A percentile compares a stretch with the other conserved stretches of the same genome.
phyloP scores from a whole-genome alignment of 495 filamentous ascomycete genomes.

The Pseudoneurospora amorphoporcata region DNA sequence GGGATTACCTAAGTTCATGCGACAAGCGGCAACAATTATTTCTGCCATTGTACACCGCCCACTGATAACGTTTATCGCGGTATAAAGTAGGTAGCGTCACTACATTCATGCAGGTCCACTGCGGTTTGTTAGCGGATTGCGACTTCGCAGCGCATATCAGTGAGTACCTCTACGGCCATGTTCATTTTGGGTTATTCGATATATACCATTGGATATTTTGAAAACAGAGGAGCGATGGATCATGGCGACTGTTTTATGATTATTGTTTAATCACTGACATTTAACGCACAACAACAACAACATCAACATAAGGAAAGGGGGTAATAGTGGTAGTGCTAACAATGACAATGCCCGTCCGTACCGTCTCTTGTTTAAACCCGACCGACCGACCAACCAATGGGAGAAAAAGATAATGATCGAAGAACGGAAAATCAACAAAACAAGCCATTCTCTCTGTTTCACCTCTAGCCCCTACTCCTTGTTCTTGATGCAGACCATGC shows the following conservation, averaged over 20 bases:
- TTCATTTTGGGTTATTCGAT: not conserved
- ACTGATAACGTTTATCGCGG: not conserved
- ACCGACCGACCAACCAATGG: not conserved
- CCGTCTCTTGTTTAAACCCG: not conserved
- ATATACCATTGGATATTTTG: not conserved
- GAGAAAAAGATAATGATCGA: not conserved
- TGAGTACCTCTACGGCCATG: not conserved
- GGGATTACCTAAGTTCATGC: not conserved
- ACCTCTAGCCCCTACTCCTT: not conserved
- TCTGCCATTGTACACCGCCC: not conserved
- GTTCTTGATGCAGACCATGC: not conserved
- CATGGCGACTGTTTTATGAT: not conserved
- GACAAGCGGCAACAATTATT: not conserved
- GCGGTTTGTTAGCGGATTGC: not conserved
- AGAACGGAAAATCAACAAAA: not conserved
- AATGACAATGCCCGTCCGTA: not conserved
- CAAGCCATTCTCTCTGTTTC: not conserved
- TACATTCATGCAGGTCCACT: not conserved
- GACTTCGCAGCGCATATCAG: not conserved
- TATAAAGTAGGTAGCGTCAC: not conserved
- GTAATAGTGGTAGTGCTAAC: not conserved
- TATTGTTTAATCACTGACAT: not conserved
- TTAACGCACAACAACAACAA: not conserved
- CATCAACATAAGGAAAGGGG: not conserved
- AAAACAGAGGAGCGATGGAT: not conserved